Base-by-base conservation (phyloP, 78 protist species). In the Diacronema lutheri region DNA sequence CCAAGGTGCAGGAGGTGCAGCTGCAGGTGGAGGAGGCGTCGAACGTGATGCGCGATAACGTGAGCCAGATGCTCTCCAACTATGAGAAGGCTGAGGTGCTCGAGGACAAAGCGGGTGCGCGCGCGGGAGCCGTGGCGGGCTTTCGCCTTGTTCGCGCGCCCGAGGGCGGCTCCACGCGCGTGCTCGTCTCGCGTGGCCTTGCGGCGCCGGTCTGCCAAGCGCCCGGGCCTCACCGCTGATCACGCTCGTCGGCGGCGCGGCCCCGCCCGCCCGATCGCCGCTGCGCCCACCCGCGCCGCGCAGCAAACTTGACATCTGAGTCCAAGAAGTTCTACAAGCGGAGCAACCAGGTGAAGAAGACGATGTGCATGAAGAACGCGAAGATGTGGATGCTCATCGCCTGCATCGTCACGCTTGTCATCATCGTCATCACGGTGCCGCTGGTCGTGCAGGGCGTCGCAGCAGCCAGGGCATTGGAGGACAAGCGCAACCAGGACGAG, bases 81-180 rank as follows among this genome's bases (percentile, higher is more conserved):
- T 31, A 31, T n/a, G 76, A 68, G 29, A 68, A 68, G 46, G 37
- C 76, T 10, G 76, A 68, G 76, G 76, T 68, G 25, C 29, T 68
- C 4, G 76, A 68, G 50, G 13, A 68, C 76, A 68, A 68, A 50
- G 1, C 33, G 3, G 25, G 40, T 1, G 50, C 4, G 46, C 76
- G 35, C 76, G 76, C 76, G 23, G 16, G 50, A n/a, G n/a, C n/a
- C n/a, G n/a, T n/a, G n/a, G n/a, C n/a, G n/a, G n/a, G n/a, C n/a
- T n/a, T n/a, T n/a, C n/a, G n/a, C n/a, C n/a, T n/a, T n/a, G n/a
- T n/a, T 10, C 40, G 13, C 73, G 35, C 25, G 73, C 73, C 20
- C 31, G 35, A 19, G 1, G 44, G 73, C 11, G 11, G 57, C 57
- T 6, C 57, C 57, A 11, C 57, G 23, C 57, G 50, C 50, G 50